phyloP scores from a whole-genome alignment of 495 filamentous ascomycete genomes.

The Aspergillus homomorphus region DNA sequence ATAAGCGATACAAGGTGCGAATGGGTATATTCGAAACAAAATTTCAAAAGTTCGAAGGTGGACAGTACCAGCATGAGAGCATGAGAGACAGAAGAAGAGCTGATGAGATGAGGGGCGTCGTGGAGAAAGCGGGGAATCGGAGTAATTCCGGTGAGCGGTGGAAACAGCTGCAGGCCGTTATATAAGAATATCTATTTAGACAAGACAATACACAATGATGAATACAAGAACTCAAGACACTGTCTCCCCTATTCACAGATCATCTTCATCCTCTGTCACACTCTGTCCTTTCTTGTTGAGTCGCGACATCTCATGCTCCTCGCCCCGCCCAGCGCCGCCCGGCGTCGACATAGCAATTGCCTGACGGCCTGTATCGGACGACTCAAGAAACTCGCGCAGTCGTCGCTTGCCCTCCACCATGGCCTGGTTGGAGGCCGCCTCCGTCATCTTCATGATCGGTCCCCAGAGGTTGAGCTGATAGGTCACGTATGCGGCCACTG shows the following conservation, averaged over 20 bases:
- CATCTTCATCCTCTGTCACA: constrained; percentile 36
- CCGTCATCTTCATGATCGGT: constrained; percentile 89
- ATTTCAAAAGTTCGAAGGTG: not conserved
- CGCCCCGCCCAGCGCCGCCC: constrained; percentile 22
- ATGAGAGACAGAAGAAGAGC: not conserved
- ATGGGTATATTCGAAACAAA: no score
- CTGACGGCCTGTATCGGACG: constrained; percentile 72
- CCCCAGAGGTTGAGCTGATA: constrained; percentile 93
- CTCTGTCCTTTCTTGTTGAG: constrained; percentile 33
- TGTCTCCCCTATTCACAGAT: constrained; percentile 29
- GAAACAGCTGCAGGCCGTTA: not conserved
- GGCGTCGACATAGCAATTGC: constrained; percentile 67
- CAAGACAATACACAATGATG: constrained; percentile 19
- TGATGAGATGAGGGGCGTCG: not conserved
- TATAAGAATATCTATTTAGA: constrained; percentile 10
- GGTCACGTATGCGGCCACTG: constrained; percentile 76
- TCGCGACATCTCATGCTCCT: constrained; percentile 48
- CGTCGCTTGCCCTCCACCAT: constrained; percentile 85
- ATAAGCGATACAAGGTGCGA: not conserved
- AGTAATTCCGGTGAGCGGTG: constrained; percentile 17
- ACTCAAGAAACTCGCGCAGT: constrained; percentile 81
- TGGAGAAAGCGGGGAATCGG: constrained; percentile 12
- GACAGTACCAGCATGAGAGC: not conserved
- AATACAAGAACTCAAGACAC: constrained; percentile 22
- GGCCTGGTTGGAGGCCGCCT: constrained; percentile 82